Conservation (phyloP, 345 rosid species). For the Syzygium aqueum region DNA sequence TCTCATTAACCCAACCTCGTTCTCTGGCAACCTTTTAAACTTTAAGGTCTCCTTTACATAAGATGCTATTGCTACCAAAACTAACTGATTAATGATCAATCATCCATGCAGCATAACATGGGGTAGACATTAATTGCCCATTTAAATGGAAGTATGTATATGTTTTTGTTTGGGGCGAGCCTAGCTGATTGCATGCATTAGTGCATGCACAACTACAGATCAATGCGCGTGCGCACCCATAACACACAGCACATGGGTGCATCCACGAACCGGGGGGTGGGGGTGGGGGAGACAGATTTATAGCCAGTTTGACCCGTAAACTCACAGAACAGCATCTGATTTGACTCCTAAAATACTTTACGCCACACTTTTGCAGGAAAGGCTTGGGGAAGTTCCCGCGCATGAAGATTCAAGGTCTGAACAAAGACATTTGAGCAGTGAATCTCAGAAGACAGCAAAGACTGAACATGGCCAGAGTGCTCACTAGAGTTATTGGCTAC, state of each 20-base stretch:
- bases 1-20: background rate
- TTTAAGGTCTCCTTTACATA: background rate
- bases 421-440: constrained; percentile 24
- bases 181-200: background rate
- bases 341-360: background rate
- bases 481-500: constrained; percentile 9
- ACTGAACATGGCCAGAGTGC: constrained; percentile 22
- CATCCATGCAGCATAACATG: background rate
- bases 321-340: background rate
- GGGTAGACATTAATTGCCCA: background rate
- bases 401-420: constrained; percentile 40
- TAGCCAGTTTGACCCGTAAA: background rate
- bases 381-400: constrained; percentile 47
- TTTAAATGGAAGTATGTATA: background rate
- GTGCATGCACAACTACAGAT: background rate
- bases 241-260: background rate
- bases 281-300: background rate
- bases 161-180: background rate
- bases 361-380: constrained; percentile 38
- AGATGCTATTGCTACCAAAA: background rate
- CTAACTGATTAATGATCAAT: background rate
- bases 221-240: background rate
- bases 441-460: constrained; percentile 23
- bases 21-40: background rate
- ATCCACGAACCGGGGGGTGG: background rate